Evolutionary conservation across 371 early-diverging fungal species (phyloP), one percentile per base, ranked within the genome.

Genomic region (Apophysomyces variabilis): DNA sequence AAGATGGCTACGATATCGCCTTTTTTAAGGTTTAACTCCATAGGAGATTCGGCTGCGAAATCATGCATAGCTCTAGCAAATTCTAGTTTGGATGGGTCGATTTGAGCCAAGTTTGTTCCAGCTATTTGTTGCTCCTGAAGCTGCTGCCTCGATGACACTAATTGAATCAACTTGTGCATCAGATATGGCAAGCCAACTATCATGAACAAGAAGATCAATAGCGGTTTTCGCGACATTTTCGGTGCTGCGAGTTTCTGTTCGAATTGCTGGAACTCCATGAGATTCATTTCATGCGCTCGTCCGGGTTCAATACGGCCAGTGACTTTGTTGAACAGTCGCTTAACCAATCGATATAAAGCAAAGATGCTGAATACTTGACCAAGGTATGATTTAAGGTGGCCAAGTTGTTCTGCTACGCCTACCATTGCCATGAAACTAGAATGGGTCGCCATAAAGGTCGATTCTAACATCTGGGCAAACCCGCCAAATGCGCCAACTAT

Each of bases 391-490:
- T 93, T 85, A 16, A 97, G 72, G 65, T 88, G 80, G 7, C 96
- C 94, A 65, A 99, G 90, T 76, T 99, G 98, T 66, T 99, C 99
- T n/a, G 94, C 95, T 12, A 99, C 96, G 43, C 96, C 98, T 5
- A 97, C 89, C 90, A 97, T 95, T 35, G 97, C 97, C 97, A 97
- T 97, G 66, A 97, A 97, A 21, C 93, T 93, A 7, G 96, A 95
- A 73, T 96, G 96, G 0, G 99, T 97, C 9, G 98, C 97, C 86
- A 95, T 92, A 74, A 93, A 96, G 1, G 99, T 98, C 0, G 96
- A 95, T 60, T 97, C 99, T 21, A 99, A 87, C 99, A 99, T 97
- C 66, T 96, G 96, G 8, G 96, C 90, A 79, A 98, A 95, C 5
- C 98, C 98, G 14, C 95, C 96, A 85, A 98, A 97, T 0, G 98